phyloP scores from a whole-genome alignment of 305 asterid species.

The Solanum aculeatissimum region DNA sequence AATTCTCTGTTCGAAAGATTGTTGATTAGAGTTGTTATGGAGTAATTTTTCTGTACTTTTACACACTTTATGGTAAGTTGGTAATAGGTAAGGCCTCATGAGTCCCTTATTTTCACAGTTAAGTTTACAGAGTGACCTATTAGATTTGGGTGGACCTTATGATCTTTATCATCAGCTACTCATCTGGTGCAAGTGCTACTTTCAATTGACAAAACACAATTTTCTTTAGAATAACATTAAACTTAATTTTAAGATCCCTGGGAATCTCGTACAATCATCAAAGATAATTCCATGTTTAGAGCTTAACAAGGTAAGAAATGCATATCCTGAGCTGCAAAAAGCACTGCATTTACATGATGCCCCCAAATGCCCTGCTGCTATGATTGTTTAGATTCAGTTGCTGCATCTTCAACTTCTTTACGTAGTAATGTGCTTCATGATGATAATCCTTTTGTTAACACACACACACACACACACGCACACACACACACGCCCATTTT shows the following conservation, averaged over 20 bases:
- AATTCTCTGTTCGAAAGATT: neutral
- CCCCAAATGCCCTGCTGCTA: neutral
- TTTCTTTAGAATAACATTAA: neutral
- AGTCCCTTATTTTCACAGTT: neutral
- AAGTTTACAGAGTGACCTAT: neutral
- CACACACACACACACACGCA: too few relatives aligned
- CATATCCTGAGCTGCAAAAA: neutral
- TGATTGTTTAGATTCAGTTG: neutral
- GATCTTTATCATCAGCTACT: neutral
- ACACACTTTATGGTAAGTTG: neutral
- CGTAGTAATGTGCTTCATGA: neutral
- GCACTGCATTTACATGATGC: neutral
- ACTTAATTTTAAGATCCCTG: neutral
- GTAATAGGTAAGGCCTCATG: neutral
- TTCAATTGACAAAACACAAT: neutral
- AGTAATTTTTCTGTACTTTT: neutral
- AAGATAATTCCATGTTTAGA: neutral
- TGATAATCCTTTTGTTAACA: neutral
- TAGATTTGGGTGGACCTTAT: neutral
- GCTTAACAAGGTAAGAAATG: neutral
- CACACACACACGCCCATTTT: too few relatives aligned
- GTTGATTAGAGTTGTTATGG: neutral
- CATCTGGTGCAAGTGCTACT: neutral
- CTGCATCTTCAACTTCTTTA: neutral
- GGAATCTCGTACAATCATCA: neutral